Base-by-base conservation (phyloP, 2,329 filamentous ascomycete genomes). In the Xylariales sp. region DNA sequence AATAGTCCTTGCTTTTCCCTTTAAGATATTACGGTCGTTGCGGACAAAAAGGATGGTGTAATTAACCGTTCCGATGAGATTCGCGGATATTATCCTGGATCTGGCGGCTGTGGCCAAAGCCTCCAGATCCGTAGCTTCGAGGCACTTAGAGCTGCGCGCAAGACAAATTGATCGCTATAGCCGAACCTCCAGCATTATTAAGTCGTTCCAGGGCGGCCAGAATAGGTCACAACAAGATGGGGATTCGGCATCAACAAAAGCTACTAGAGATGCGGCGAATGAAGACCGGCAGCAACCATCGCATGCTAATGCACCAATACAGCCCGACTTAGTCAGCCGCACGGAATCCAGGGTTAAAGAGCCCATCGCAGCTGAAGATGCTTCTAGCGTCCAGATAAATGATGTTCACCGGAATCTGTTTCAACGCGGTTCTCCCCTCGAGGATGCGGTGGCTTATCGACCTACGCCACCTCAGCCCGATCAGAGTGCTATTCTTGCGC, bases 51-150 rank as follows among this genome's bases (percentile, higher is more conserved):
- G 64, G 61, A 72, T 70, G 41, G 30, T 60, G 45, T 66, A 54
- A 49, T 50, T 43, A 18, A 64, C 60, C 54, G 67, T 56, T 68
- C 72, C 69, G 67, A 89, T 89, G 87, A 82, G 86, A 79, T 82
- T 89, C 85, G 87, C 86, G 81, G 90, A 87, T 81, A 88, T 85
- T 76, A 81, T 84, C 70, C 83, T 94, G 77, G 92, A 94, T 81
- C 83, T 91, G 74, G 88, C 90, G 72, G 87, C 90, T 68, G 84
- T 94, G 71, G 84, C 91, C 78, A 89, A 86, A 82, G 91, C 89
- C 77, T 90, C 91, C 58, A 87, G 89, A 67, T 87, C 87, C 41
- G 85, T 94, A 68, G 91, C 90, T 56, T 80, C 84, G 56, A 89
- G 86, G 78, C 89, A 91, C 78, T 77, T 87, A 56, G 87, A 86